Evolutionary conservation across 352 stramenopile genomes (phyloP).

Genomic region (Phytophthora pini): DNA sequence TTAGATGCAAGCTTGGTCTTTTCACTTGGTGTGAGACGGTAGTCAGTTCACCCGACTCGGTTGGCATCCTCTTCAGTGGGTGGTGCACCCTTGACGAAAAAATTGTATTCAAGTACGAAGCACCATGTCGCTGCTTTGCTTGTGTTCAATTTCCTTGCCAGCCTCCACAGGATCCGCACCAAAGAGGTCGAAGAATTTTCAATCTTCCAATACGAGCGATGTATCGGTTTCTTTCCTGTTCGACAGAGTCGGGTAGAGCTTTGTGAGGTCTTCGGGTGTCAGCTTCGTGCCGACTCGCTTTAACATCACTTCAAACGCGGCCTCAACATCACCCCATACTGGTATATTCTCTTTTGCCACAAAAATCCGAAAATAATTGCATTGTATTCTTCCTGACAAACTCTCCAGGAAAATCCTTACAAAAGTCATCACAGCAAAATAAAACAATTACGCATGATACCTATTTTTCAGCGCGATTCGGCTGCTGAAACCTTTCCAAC

Average conservation of each 20-base stretch:
- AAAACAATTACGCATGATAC: too few species aligned
- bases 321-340: background rate
- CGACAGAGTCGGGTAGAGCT: background rate
- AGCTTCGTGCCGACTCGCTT: background rate
- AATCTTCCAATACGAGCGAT: background rate
- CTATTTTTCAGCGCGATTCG: background rate
- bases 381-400: too few species aligned
- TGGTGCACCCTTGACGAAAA: constrained; percentile 9
- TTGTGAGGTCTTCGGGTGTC: background rate
- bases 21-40: constrained; percentile 22
- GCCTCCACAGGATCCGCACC: constrained; percentile 17
- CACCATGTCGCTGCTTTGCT: constrained; percentile 1
- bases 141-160: constrained; percentile 8
- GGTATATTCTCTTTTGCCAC: too few species aligned
- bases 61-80: constrained; percentile 18
- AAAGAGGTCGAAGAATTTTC: constrained; percentile 20
- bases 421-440: too few species aligned
- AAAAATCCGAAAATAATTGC: too few species aligned
- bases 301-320: background rate
- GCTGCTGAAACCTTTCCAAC: constrained; percentile 5
- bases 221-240: background rate
- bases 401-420: too few species aligned
- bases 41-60: constrained; percentile 8
- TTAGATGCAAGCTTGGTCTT: constrained; percentile 21
- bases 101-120: constrained; percentile 5